These are phyloP conservation scores for Bothriochloa decipiens DNA, from an alignment of 176 grass and related monocot species.

Conservation along the genomic window DNA sequence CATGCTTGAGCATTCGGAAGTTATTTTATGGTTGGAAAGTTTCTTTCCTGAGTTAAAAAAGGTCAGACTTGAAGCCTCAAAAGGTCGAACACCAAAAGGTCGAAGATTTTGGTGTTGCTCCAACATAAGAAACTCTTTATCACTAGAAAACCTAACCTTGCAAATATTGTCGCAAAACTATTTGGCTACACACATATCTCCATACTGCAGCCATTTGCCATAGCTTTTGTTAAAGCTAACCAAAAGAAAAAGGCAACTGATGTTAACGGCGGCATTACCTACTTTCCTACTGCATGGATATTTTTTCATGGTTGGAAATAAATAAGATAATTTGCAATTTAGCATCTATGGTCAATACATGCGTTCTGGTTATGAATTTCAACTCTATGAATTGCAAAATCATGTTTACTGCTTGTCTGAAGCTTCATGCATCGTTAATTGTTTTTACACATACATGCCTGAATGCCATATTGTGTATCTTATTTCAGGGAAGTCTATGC, in stretches of 20 bases:
- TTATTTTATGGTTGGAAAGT: background rate
- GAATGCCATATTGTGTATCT: conserved; percentile 23
- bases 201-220: background rate
- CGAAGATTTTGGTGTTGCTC: background rate
- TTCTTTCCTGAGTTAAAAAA: background rate
- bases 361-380: background rate
- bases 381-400: conserved; percentile 12
- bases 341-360: conserved; percentile 10
- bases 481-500: conserved; percentile 98
- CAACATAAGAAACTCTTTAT: background rate
- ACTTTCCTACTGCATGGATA: background rate
- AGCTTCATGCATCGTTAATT: background rate
- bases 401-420: conserved; percentile 24
- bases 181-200: background rate
- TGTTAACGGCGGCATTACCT: background rate
- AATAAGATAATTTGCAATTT: conserved; percentile 6
- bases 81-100: too few species aligned
- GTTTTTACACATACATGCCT: background rate
- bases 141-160: too few species aligned
- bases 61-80: conserved; percentile 4
- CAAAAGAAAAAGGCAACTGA: background rate
- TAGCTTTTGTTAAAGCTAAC: background rate
- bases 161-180: background rate
- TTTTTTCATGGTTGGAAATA: background rate
- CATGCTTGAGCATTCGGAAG: background rate